Percentiles rank a stretch among this genome's conserved stretches.
These are phyloP conservation scores for Triticum timopheevii DNA, from an alignment of 176 grass and related monocot genomes.

Conservation along the genomic window DNA sequence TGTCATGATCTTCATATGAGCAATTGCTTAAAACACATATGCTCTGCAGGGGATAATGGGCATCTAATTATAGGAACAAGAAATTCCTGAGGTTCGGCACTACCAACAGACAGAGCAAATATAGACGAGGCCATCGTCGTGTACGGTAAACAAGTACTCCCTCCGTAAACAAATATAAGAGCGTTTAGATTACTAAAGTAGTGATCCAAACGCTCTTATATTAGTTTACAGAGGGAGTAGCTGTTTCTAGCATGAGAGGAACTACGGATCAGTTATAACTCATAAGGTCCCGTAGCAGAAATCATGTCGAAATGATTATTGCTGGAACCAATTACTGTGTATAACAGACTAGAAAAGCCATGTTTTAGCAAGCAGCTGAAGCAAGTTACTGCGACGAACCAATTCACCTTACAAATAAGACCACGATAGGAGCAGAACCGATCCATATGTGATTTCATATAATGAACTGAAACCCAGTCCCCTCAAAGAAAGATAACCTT, in stretches of 20 bases:
- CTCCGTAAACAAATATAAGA: too few species aligned
- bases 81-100: not conserved
- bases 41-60: not conserved
- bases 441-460: not conserved
- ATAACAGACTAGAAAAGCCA: not conserved
- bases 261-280: too few species aligned
- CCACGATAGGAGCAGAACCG: not conserved
- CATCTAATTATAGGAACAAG: not conserved
- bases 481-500: not conserved
- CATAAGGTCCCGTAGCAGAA: too few species aligned
- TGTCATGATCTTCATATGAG: not conserved
- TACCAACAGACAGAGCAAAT: not conserved
- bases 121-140: not conserved
- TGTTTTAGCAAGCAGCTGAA: not conserved
- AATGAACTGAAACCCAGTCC: conserved; percentile 3
- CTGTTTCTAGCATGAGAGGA: too few species aligned
- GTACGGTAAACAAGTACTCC: not conserved
- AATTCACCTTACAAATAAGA: not conserved
- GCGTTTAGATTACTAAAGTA: too few species aligned
- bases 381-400: not conserved
- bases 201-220: too few species aligned
- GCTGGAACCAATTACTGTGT: not conserved
- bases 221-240: too few species aligned
- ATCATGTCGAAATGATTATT: too few species aligned
- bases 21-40: not conserved